phyloP scores from a whole-genome alignment of 257 asterid species.

The Solanum pennellii region DNA sequence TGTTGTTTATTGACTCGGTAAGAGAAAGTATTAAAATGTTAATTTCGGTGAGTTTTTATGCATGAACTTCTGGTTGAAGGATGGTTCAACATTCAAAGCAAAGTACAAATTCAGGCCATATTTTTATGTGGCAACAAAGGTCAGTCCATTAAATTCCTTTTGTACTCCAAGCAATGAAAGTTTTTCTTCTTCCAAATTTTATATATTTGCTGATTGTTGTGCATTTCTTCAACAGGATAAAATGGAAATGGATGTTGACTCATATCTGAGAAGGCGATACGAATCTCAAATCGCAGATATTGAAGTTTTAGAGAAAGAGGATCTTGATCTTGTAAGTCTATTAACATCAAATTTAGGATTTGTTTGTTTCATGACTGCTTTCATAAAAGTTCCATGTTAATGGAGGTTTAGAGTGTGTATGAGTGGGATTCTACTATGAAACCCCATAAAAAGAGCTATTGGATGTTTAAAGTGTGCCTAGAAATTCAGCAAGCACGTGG shows the following conservation, averaged over 20 bases:
- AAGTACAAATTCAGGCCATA: conserved; percentile 89
- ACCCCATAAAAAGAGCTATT: background rate
- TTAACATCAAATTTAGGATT: conserved; percentile 1
- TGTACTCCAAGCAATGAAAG: background rate
- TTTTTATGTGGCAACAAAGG: conserved; percentile 94
- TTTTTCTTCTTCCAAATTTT: background rate
- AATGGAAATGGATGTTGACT: conserved; percentile 94
- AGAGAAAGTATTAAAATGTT: background rate
- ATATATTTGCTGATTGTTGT: background rate
- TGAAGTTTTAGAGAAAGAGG: conserved; percentile 79
- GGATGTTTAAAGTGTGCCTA: background rate
- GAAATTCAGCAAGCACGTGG: background rate
- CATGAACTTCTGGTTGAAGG: conserved; percentile 39
- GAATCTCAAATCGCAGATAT: conserved; percentile 89
- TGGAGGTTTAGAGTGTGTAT: background rate
- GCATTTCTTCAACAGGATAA: conserved; percentile 37
- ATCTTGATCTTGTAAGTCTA: conserved; percentile 74
- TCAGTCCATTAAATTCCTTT: background rate
- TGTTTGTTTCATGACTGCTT: background rate
- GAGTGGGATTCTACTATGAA: background rate
- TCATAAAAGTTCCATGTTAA: background rate
- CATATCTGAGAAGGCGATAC: conserved; percentile 84
- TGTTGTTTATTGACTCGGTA: background rate
- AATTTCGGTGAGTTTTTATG: background rate
- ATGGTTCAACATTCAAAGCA: conserved; percentile 86